Conservation (phyloP, 164 flowering plant species). For the Chimonanthus salicifolius region DNA sequence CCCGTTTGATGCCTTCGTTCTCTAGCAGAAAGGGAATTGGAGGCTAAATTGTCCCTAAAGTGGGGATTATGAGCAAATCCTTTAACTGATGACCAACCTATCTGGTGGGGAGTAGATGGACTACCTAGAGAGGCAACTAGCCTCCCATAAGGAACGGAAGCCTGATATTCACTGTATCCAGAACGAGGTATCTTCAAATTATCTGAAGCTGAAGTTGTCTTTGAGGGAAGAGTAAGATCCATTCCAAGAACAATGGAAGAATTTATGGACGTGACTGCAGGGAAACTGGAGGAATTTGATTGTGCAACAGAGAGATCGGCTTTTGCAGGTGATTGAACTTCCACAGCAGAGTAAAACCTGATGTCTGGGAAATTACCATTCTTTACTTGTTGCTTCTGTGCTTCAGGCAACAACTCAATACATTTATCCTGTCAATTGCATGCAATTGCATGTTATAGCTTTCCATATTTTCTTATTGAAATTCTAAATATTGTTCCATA, state of each 20-base stretch:
- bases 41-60: slow-evolving; percentile 2
- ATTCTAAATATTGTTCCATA: background rate
- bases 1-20: slow-evolving; percentile 21
- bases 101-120: slow-evolving; percentile 2
- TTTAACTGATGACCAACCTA: background rate
- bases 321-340: slow-evolving; percentile 26
- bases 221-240: slow-evolving; percentile 16
- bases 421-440: slow-evolving; percentile 49
- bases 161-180: slow-evolving; percentile 18
- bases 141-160: slow-evolving; percentile 31
- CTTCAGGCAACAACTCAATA: slow-evolving; percentile 74
- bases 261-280: slow-evolving; percentile 24
- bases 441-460: background rate
- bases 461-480: background rate
- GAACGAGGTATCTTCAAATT: slow-evolving; percentile 17
- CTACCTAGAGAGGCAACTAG: slow-evolving; percentile 18
- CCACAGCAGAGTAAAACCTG: slow-evolving; percentile 18
- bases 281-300: slow-evolving; percentile 26
- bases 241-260: slow-evolving; percentile 25
- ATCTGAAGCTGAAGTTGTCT: slow-evolving; percentile 26
- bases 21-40: slow-evolving; percentile 19
- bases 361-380: slow-evolving; percentile 40
- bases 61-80: background rate
- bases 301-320: slow-evolving; percentile 23
- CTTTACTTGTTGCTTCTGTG: slow-evolving; percentile 53